Evolutionary conservation across 1,284 basidiomycete genomes (phyloP).

Genomic region (Meira nashicola): DNA sequence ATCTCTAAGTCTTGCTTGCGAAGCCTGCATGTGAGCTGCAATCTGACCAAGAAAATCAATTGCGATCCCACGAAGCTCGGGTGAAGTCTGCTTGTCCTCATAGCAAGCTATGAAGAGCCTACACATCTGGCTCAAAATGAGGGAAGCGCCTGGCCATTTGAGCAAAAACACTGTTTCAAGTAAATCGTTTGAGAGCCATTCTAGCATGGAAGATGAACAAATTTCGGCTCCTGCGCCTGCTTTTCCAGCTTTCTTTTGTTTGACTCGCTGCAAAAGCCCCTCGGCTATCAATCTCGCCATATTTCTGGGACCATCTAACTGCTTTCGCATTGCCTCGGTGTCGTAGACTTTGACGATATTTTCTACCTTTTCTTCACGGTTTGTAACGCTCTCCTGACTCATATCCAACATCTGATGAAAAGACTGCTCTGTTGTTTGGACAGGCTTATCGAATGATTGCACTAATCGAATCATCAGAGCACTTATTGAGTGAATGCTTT

Average conservation of each 20-base stretch:
- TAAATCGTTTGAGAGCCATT: constrained; percentile 80
- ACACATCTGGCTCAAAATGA: constrained; percentile 58
- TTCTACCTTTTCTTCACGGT: constrained; percentile 2
- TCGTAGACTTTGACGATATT: constrained; percentile 10
- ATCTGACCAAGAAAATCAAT: constrained; percentile 90
- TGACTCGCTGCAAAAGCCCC: constrained; percentile 66
- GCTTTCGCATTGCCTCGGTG: constrained; percentile 23
- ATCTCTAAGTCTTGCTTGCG: not conserved
- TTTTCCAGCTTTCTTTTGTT: constrained; percentile 3
- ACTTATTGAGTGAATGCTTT: constrained; percentile 82
- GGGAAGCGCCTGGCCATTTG: constrained; percentile 88
- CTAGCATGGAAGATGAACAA: constrained; percentile 76
- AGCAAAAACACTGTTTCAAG: constrained; percentile 85
- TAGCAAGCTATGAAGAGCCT: constrained; percentile 28
- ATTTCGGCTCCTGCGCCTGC: constrained; percentile 26
- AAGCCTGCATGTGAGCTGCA: constrained; percentile 67
- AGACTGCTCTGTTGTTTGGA: not conserved
- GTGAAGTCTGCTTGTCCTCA: constrained; percentile 68
- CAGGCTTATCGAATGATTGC: constrained; percentile 65
- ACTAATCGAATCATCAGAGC: constrained; percentile 90
- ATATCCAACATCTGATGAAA: not conserved
- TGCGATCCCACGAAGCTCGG: constrained; percentile 67
- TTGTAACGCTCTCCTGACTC: not conserved
- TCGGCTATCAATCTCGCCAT: constrained; percentile 66
- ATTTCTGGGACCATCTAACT: constrained; percentile 32